These are phyloP conservation scores for Bruguiera hainesii DNA, from an alignment of 441 rosid species.

Conservation along the genomic window DNA sequence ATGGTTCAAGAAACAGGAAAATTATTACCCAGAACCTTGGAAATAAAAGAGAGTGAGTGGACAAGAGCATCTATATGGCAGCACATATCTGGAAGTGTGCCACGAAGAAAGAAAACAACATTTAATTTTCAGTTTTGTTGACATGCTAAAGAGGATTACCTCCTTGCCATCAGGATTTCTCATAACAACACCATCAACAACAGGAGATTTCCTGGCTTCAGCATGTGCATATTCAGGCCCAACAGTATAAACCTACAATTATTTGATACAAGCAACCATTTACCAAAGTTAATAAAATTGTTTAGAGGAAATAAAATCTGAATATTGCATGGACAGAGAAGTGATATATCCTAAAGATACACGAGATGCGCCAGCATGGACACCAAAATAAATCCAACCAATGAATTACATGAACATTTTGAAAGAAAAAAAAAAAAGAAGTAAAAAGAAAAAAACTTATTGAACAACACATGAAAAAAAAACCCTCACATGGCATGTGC, in stretches of 20 bases:
- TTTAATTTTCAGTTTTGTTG: slow-evolving; percentile 3
- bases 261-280: slow-evolving; percentile 25
- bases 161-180: slow-evolving; percentile 99
- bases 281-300: background rate
- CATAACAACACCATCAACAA: slow-evolving; percentile 99
- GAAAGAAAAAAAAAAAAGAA: background rate
- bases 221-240: slow-evolving; percentile 99
- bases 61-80: background rate
- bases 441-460: background rate
- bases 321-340: slow-evolving; percentile 3
- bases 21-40: background rate
- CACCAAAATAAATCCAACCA: background rate
- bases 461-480: background rate
- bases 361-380: background rate
- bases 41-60: background rate
- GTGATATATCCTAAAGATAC: background rate
- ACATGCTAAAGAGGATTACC: slow-evolving; percentile 39
- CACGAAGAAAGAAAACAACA: background rate
- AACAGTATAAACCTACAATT: slow-evolving; percentile 90
- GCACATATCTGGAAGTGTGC: too few relatives aligned
- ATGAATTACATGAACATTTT: too few relatives aligned
- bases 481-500: background rate
- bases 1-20: background rate
- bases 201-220: slow-evolving; percentile 99
- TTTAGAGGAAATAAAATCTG: background rate